Evolutionary conservation across 2,329 filamentous ascomycete species (phyloP), one percentile per base, ranked within the genome.

Genomic region (Fusarium drepaniforme): DNA sequence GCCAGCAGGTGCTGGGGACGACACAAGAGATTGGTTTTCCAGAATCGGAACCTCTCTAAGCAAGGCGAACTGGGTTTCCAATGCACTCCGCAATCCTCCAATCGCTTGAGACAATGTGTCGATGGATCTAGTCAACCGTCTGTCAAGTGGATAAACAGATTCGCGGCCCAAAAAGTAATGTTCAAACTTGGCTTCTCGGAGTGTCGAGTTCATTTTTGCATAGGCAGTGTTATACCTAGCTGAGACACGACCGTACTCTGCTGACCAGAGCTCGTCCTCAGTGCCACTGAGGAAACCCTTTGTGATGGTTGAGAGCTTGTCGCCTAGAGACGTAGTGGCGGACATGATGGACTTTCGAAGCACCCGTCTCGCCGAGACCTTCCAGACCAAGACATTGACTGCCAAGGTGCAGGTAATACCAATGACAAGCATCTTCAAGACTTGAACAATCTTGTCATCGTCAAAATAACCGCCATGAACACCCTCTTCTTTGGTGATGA

Each of bases 401-500:
- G 90, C 82, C n/a, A 93, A 91, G 2, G 93, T 92, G 67, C 90
- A 91, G 21, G 89, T 83, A 37, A 96, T 93, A 35, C 93, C 95
- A 85, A 96, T 91, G n/a, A 93, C 82, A 56, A 97, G 88, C 89
- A 97, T 96, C 81, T 95, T 94, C 77, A 97, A 85, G 30, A 96
- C 92, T 82, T 97, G 94, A 0, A 91, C 86, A 62, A 98, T 93
- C 83, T 97, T 97, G 68, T 91, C 91, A 77, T 93, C 91, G 0
- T 93, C 95, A 79, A 98, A 95, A 63, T 93, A 92, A 8, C 94
- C 94, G 38, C 90, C 91, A 78, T 97, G 94, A 1, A 98, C 92
- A 3, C 95, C 92, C 61, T 95, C 95, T 83, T 98, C 96, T 83
- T 97, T 97, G 13, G 96, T 98, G 72, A 98, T 86, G 56, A 97